These are phyloP conservation scores for Leucoagaricus sp. DNA, from an alignment of 1,284 basidiomycete genomes.

Conservation along the genomic window DNA sequence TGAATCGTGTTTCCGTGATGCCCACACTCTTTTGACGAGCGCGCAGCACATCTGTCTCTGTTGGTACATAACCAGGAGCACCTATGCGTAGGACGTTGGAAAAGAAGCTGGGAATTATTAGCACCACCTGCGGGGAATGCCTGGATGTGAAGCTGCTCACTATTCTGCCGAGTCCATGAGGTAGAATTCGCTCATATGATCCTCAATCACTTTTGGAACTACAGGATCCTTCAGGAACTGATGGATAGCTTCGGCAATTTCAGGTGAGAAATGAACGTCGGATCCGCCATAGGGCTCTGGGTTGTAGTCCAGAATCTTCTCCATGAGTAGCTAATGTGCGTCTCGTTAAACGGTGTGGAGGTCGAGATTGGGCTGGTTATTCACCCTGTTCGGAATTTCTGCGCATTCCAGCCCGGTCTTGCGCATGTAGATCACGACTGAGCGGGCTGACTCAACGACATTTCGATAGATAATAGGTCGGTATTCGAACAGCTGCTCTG, in stretches of 20 bases:
- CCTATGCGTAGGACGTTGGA: conserved; percentile 84
- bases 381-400: conserved; percentile 73
- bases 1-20: conserved; percentile 88
- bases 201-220: conserved; percentile 84
- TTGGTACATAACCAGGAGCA: conserved; percentile 79
- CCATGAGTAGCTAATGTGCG: conserved; percentile 47
- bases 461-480: conserved; percentile 85
- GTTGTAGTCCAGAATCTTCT: conserved; percentile 63
- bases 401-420: conserved; percentile 88
- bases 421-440: conserved; percentile 86
- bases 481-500: conserved; percentile 80
- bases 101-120: conserved; percentile 73
- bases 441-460: conserved; percentile 88
- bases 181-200: conserved; percentile 86
- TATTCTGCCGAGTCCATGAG: conserved; percentile 96
- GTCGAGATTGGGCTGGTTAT: conserved; percentile 23
- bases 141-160: conserved; percentile 46
- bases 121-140: neutral
- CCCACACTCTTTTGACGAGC: conserved; percentile 92
- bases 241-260: conserved; percentile 79
- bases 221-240: conserved; percentile 91
- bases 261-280: conserved; percentile 47
- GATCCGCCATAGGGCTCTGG: conserved; percentile 43
- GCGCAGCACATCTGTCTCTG: conserved; percentile 86
- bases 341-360: neutral